Percentiles rank a stretch among this genome's conserved stretches.
phyloP scores from a whole-genome alignment of 164 flowering plant genomes.

The Vitis cinerea region DNA sequence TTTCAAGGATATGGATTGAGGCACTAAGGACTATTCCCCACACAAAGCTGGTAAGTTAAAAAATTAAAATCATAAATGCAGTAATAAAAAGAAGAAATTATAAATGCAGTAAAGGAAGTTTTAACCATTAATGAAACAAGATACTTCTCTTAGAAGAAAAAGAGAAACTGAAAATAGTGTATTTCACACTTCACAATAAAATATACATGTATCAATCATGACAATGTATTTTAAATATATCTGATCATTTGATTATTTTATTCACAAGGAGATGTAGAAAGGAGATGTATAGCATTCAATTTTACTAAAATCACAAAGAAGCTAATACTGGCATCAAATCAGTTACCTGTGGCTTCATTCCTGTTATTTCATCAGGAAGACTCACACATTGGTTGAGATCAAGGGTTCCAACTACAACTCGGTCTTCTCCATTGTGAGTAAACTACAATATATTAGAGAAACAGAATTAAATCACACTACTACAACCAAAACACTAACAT shows the following conservation, averaged over 20 bases:
- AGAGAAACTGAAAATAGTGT: too few species aligned
- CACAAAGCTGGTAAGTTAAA: too few species aligned
- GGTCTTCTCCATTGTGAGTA: slow-evolving; percentile 59
- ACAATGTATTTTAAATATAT: too few species aligned
- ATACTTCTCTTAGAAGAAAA: too few species aligned
- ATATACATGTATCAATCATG: not conserved
- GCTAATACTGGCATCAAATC: not conserved
- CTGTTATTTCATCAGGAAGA: slow-evolving; percentile 88
- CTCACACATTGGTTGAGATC: slow-evolving; percentile 81
- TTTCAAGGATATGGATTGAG: too few species aligned
- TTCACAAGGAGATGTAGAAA: not conserved
- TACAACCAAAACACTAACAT: not conserved
- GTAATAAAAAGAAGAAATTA: too few species aligned
- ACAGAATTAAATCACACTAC: not conserved
- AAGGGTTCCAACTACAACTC: slow-evolving; percentile 84
- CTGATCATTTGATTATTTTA: too few species aligned
- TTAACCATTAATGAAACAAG: too few species aligned
- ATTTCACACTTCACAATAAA: too few species aligned
- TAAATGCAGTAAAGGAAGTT: too few species aligned
- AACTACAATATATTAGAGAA: slow-evolving; percentile 44
- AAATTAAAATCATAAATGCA: too few species aligned
- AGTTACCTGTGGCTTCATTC: slow-evolving; percentile 78
- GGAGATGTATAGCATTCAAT: not conserved
- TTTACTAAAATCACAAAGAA: not conserved
- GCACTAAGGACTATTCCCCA: too few species aligned